Base-by-base conservation (phyloP, 306 rosid species). In the Gynostemma pentaphyllum region DNA sequence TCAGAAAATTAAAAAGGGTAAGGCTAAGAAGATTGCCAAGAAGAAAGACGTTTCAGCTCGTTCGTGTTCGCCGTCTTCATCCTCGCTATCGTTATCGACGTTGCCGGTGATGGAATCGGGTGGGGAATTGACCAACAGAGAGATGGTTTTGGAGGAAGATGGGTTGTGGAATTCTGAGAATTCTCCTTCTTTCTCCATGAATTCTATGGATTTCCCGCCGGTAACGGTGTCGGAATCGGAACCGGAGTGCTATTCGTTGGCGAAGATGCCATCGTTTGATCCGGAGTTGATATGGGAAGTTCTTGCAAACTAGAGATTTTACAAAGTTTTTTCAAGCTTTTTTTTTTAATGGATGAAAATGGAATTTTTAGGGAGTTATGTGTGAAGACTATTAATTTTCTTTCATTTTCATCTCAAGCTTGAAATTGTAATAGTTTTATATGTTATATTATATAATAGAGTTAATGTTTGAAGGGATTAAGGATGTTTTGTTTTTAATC, bases 221-320 rank as follows among this genome's bases (percentile, higher is more conserved):
- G 69, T 45, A 5, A 8, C 37, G 27, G 68, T 41, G 28, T 63
- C 76, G 1, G 80, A 72, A 13, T 55, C 77, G 2, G 95, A 79
- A 24, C 73, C 78, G 3, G 88, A 78, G 32, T 87, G 70, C 7
- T 83, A 85, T 49, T 79, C 85, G 5, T 73, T 94, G 28, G 97
- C 87, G 9, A 80, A 83, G 72, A 73, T 94, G 72, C 99, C 99
- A 15, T 94, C 99, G 9, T 88, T 68, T 44, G 99, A 94, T 22
- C 90, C 94, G 0, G 99, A 94, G 27, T 83, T 86, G 79, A 86
- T 94, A 36, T 94, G 99, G 99, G 85, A 86, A 69, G 88, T 88
- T 75, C 90, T 94, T 7, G 87, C 97, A 18, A 80, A 70, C 74
- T 88, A 80, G 80, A 64, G 45, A 9, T 26, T 10, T 50, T 16